phyloP scores from a whole-genome alignment of 208 protist species.

The Wallacemonas collosoma region DNA sequence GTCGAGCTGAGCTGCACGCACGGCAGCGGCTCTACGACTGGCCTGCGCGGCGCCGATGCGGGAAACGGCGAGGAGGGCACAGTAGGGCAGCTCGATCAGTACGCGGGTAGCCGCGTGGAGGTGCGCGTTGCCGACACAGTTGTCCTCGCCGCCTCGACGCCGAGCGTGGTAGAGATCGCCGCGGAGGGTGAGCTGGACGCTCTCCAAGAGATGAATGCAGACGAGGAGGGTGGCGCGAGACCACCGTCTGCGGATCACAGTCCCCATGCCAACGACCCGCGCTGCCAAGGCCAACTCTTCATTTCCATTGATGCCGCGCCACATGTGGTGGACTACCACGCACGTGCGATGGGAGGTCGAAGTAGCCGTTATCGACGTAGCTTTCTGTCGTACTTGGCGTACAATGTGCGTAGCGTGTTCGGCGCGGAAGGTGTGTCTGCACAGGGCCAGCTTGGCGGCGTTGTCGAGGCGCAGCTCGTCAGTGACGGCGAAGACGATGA shows the following conservation, averaged over 20 bases:
- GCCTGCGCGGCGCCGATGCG: not conserved
- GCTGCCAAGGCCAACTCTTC: constrained; percentile 46
- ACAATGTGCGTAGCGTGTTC: constrained; percentile 62
- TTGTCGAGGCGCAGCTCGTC: constrained; percentile 66
- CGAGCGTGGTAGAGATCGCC: constrained; percentile 60
- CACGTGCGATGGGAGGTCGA: constrained; percentile 48
- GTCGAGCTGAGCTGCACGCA: constrained; percentile 35
- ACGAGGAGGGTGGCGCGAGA: constrained; percentile 12
- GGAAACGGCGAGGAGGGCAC: constrained; percentile 14
- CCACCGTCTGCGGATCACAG: not conserved
- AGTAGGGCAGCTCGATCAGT: constrained; percentile 24
- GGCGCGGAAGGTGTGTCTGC: constrained; percentile 64
- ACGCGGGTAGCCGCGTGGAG: constrained; percentile 68
- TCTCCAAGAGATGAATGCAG: constrained; percentile 22
- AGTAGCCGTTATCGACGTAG: constrained; percentile 55
- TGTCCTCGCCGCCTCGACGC: constrained; percentile 60
- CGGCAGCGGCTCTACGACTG: not conserved
- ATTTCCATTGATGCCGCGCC: constrained; percentile 74
- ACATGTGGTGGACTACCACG: constrained; percentile 68
- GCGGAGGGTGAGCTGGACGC: constrained; percentile 18
- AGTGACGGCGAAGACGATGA: constrained; percentile 15
- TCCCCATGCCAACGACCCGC: constrained; percentile 16
- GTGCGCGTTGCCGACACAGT: constrained; percentile 52
- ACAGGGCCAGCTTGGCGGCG: constrained; percentile 47
- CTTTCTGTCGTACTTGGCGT: constrained; percentile 59